Evolutionary conservation across 2,329 filamentous ascomycete genomes (phyloP).

Genomic region (Nemania sp.): DNA sequence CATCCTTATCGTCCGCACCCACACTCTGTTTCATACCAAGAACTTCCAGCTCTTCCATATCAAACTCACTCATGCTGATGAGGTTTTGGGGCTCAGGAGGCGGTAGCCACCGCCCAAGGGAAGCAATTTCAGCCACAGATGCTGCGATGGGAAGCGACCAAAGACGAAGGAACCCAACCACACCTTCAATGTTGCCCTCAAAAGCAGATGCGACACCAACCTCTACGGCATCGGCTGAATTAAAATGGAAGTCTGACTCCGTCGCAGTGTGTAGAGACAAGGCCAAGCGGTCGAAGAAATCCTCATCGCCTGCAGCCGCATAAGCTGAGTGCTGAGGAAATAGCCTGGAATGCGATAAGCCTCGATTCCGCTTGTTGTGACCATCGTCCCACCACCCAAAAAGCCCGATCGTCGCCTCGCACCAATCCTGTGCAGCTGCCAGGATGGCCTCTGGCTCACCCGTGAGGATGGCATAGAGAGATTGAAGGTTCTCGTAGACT

Average conservation of each 20-base stretch:
- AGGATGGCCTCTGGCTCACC: conserved; percentile 78
- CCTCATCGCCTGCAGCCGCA: conserved; percentile 59
- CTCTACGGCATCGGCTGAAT: conserved; percentile 75
- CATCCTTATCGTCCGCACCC: conserved; percentile 62
- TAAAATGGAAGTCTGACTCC: conserved; percentile 74
- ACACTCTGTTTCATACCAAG: conserved; percentile 65
- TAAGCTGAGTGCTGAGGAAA: conserved; percentile 44
- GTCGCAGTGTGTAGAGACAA: conserved; percentile 72
- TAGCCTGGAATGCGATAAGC: conserved; percentile 44
- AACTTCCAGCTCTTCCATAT: conserved; percentile 83
- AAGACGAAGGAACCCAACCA: conserved; percentile 72
- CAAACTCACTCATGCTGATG: conserved; percentile 67
- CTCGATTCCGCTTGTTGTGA: conserved; percentile 47
- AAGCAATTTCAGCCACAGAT: conserved; percentile 81
- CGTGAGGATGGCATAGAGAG: conserved; percentile 79
- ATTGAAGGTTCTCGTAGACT: conserved; percentile 82
- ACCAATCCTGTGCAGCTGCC: conserved; percentile 83
- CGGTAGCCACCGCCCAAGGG: conserved; percentile 82
- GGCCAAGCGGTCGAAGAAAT: conserved; percentile 75
- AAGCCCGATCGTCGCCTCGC: conserved; percentile 82
- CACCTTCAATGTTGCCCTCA: conserved; percentile 78
- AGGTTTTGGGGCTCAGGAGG: conserved; percentile 58
- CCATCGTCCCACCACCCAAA: conserved; percentile 92
- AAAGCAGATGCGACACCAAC: conserved; percentile 81
- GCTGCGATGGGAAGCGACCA: conserved; percentile 83